Percentiles rank a stretch among this genome's conserved stretches.
phyloP scores from a whole-genome alignment of 2,329 filamentous ascomycete species.

The Aspergillus arachidicola region DNA sequence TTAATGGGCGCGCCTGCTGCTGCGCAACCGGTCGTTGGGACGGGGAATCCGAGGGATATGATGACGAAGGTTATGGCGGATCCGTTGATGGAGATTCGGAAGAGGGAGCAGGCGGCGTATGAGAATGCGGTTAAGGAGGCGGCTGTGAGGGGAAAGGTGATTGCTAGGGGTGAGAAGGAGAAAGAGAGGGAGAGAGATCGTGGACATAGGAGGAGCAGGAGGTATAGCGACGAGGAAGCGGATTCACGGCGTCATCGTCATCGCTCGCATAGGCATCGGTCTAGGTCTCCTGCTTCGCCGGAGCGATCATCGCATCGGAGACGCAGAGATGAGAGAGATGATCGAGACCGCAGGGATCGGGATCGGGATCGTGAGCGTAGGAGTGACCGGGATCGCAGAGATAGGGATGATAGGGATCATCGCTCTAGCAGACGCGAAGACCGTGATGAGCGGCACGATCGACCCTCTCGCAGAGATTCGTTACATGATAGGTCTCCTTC shows the following conservation, averaged over 20 bases:
- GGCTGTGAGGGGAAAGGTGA: conserved; percentile 31
- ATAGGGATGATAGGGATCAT: conserved; percentile 25
- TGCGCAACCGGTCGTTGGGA: conserved; percentile 14
- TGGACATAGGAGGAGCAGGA: conserved; percentile 23
- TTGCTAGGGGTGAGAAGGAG: conserved; percentile 21
- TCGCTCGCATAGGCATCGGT: conserved; percentile 28
- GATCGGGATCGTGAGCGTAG: conserved; percentile 13
- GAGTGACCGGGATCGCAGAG: conserved; percentile 16
- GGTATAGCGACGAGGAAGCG: conserved; percentile 27
- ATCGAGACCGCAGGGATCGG: conserved; percentile 20
- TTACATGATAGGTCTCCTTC: conserved; percentile 27
- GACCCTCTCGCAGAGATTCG: conserved; percentile 23
- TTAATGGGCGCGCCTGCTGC: conserved; percentile 23
- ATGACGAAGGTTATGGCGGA: conserved; percentile 87
- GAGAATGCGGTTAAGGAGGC: conserved; percentile 56
- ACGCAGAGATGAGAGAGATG: conserved; percentile 28
- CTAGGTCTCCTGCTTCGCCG: conserved; percentile 23
- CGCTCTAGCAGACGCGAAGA: conserved; percentile 23
- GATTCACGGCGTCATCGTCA: conserved; percentile 27
- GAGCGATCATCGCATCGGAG: conserved; percentile 26
- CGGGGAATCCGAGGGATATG: conserved; percentile 76
- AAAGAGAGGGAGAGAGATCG: conserved; percentile 19
- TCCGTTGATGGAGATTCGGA: conserved; percentile 89
- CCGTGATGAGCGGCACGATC: conserved; percentile 28
- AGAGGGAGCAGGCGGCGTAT: conserved; percentile 81